These are phyloP conservation scores for Neofusicoccum sp. DNA, from an alignment of 2,329 filamentous ascomycete genomes.

Conservation along the genomic window DNA sequence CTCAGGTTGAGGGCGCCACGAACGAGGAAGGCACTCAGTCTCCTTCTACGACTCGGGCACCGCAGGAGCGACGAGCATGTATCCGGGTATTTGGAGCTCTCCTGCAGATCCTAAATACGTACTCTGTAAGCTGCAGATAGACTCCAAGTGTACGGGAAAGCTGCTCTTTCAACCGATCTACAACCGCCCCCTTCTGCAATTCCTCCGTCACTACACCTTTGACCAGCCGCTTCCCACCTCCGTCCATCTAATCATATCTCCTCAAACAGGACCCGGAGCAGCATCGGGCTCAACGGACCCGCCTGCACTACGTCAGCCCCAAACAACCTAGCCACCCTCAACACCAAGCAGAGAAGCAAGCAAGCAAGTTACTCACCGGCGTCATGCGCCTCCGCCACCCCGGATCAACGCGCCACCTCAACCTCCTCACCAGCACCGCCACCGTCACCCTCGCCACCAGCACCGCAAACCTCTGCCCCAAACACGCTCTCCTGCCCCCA, in stretches of 20 bases:
- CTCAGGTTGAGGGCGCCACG: no score
- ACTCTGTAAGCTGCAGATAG: no score
- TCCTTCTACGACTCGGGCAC: no score
- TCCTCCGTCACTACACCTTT: neutral
- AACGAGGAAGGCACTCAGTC: no score
- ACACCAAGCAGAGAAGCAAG: neutral
- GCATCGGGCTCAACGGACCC: slow-evolving; percentile 5
- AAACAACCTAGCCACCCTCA: neutral
- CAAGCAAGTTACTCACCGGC: slow-evolving; percentile 27
- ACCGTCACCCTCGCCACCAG: slow-evolving; percentile 38
- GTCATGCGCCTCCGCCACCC: slow-evolving; percentile 34
- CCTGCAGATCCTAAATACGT: no score
- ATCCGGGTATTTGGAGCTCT: no score
- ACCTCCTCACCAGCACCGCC: slow-evolving; percentile 29
- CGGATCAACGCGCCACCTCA: slow-evolving; percentile 35
- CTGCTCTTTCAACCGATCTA: neutral
- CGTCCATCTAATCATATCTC: neutral
- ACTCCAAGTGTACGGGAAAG: no score
- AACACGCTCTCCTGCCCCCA: slow-evolving; percentile 40
- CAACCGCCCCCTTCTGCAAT: neutral
- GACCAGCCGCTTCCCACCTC: no score
- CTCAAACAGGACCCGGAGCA: slow-evolving; percentile 1
- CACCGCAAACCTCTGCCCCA: slow-evolving; percentile 44
- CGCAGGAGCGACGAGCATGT: no score
- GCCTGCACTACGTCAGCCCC: neutral